Base-by-base conservation (phyloP, 2,329 filamentous ascomycete genomes). In the Ophioceras dolichostomum region DNA sequence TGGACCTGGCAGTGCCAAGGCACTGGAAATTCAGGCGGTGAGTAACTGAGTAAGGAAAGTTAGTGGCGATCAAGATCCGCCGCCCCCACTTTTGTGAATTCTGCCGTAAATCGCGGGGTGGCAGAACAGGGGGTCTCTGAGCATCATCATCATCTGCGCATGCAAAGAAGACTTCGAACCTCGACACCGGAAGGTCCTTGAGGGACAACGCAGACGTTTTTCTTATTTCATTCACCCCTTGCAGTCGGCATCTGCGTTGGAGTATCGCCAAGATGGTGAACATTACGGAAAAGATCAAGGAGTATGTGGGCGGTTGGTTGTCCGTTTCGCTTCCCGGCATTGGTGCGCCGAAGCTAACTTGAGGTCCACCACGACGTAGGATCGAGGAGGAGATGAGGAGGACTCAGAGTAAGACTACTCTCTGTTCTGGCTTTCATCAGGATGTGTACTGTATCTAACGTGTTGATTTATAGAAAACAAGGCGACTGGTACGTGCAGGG, bases 231-330 rank as follows among this genome's bases (percentile, higher is more conserved):
- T 32, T 32, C 7, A 19, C 12, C 17, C 14, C 17, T 19, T 17
- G 17, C 31, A 32, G 31, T 32, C 10, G 19, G 17, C 19, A 32
- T 18, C 14, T 18, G 12, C 19, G 19, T 10, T 4, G 16, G 3
- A 37, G 19, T 45, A 8, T 28, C 36, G n/a, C 39, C 61, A 73
- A 65, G 53, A 98, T 98, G 91, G 91, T 96, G 62, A 96, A 96
- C 68, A 98, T 98, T 49, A 96, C 91, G 47, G 93, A 98, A 39
- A 96, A 94, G 74, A 98, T 98, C 68, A 98, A 98, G 73, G 91
- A 96, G 89, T 94, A 64, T 54, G 79, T 58, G 8, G n/a, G n/a
- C n/a, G n/a, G n/a, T n/a, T n/a, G n/a, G n/a, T n/a, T n/a, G n/a
- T n/a, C n/a, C n/a, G n/a, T n/a, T n/a, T n/a, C n/a, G n/a, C n/a